Evolutionary conservation across 2,329 filamentous ascomycete genomes (phyloP).

Genomic region (Neopestalotiopsis sp.): DNA sequence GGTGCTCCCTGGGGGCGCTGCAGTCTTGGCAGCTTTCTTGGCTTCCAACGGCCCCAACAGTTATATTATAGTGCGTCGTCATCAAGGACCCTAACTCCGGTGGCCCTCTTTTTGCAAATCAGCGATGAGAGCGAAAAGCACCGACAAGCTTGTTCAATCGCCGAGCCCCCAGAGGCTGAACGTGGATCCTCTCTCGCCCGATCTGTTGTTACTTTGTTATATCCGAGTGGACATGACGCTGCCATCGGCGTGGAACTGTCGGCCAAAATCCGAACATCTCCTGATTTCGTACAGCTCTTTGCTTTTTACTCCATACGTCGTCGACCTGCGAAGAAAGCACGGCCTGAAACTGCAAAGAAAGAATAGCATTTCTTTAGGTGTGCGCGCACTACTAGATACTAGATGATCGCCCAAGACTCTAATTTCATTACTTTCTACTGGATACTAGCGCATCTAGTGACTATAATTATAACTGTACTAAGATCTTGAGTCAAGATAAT

Average conservation of each 20-base stretch:
- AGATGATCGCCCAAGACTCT: too few species aligned
- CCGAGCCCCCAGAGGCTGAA: not conserved
- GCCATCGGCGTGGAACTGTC: not conserved
- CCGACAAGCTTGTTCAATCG: not conserved
- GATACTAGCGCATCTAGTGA: too few species aligned
- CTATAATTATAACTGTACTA: too few species aligned
- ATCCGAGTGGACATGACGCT: not conserved
- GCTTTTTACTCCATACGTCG: not conserved
- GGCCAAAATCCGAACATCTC: not conserved
- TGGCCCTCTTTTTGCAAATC: not conserved
- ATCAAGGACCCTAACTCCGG: not conserved
- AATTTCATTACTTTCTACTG: too few species aligned
- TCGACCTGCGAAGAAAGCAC: not conserved
- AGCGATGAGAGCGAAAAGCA: not conserved
- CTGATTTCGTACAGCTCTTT: not conserved
- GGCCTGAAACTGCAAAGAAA: not conserved
- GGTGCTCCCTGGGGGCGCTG: not conserved
- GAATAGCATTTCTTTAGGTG: not conserved
- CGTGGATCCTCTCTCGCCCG: not conserved
- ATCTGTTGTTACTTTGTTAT: not conserved
- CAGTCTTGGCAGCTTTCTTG: slow-evolving; percentile 10
- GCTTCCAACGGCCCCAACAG: slow-evolving; percentile 6
- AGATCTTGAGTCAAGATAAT: too few species aligned
- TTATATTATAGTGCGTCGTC: slow-evolving; percentile 7
- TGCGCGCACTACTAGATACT: not conserved